These are phyloP conservation scores for Fusarium sp. DNA, from an alignment of 2,329 filamentous ascomycete species.

Conservation along the genomic window DNA sequence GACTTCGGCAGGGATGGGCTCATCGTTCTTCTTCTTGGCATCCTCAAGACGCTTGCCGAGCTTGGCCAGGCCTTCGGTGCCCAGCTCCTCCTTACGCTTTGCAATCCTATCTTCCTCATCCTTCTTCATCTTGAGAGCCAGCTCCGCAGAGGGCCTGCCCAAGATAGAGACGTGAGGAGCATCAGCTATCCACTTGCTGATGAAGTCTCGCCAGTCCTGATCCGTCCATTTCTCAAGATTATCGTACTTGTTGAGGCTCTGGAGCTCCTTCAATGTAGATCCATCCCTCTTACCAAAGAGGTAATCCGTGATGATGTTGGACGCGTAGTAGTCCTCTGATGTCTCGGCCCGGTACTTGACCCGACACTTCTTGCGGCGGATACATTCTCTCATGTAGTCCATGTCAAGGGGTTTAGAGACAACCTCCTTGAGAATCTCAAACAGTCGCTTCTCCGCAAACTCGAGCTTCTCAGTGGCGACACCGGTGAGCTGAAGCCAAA, in stretches of 20 bases:
- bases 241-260: slow-evolving; percentile 72
- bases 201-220: slow-evolving; percentile 82
- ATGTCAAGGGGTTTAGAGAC: slow-evolving; percentile 86
- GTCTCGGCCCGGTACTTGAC: slow-evolving; percentile 87
- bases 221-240: slow-evolving; percentile 84
- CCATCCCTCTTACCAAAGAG: slow-evolving; percentile 90
- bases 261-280: slow-evolving; percentile 74
- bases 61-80: slow-evolving; percentile 80
- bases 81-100: slow-evolving; percentile 82
- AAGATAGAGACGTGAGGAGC: slow-evolving; percentile 89
- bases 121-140: slow-evolving; percentile 84
- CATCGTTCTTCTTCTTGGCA: slow-evolving; percentile 90
- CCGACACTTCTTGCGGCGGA: slow-evolving; percentile 83
- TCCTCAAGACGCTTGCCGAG: slow-evolving; percentile 81
- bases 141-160: slow-evolving; percentile 83
- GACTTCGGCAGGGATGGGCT: slow-evolving; percentile 84
- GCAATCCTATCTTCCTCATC: slow-evolving; percentile 84
- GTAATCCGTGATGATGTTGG: slow-evolving; percentile 90
- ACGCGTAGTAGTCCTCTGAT: slow-evolving; percentile 83
- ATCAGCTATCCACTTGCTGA: slow-evolving; percentile 86
- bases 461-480: slow-evolving; percentile 88
- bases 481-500: slow-evolving; percentile 87
- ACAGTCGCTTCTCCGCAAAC: slow-evolving; percentile 86
- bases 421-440: slow-evolving; percentile 85
- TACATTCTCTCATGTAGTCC: slow-evolving; percentile 89